Conservation (phyloP, 1,284 basidiomycete genomes). For the Somion occarium region DNA sequence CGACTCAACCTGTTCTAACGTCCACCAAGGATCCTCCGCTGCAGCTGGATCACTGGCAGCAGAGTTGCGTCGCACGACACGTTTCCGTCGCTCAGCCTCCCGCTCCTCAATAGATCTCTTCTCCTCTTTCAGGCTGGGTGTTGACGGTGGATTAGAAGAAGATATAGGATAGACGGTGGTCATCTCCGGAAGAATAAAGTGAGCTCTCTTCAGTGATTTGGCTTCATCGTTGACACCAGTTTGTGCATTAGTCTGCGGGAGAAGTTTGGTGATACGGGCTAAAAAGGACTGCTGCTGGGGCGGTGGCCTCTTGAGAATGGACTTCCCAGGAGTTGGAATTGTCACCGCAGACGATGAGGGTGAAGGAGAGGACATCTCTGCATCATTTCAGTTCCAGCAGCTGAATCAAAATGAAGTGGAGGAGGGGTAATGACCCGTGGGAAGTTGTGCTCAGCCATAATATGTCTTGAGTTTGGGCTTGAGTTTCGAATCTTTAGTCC, state of each 20-base stretch:
- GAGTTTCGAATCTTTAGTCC: too few relatives aligned
- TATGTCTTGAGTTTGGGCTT: neutral
- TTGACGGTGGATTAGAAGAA: conserved; percentile 73
- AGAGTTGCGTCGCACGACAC: conserved; percentile 55
- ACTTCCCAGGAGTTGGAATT: conserved; percentile 70
- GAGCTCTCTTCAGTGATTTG: conserved; percentile 73
- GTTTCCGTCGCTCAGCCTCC: conserved; percentile 56
- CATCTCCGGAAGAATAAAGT: conserved; percentile 81
- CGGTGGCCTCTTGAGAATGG: conserved; percentile 74
- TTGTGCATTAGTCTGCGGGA: conserved; percentile 38
- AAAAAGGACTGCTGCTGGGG: conserved; percentile 65
- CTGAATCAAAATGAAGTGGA: neutral
- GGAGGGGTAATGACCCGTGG: neutral
- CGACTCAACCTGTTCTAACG: conserved; percentile 71
- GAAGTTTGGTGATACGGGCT: conserved; percentile 60
- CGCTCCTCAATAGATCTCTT: conserved; percentile 65
- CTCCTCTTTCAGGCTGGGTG: conserved; percentile 68
- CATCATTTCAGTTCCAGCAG: conserved; percentile 15
- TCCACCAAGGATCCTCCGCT: conserved; percentile 67
- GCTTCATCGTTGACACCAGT: conserved; percentile 30
- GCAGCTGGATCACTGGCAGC: conserved; percentile 22
- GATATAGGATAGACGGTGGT: conserved; percentile 85
- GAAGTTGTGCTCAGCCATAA: neutral
- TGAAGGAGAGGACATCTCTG: conserved; percentile 34
- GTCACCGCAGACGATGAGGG: conserved; percentile 75